These are phyloP conservation scores for Yamadazyma epiphylla DNA, from an alignment of 1,139 yeast species.

Conservation along the genomic window DNA sequence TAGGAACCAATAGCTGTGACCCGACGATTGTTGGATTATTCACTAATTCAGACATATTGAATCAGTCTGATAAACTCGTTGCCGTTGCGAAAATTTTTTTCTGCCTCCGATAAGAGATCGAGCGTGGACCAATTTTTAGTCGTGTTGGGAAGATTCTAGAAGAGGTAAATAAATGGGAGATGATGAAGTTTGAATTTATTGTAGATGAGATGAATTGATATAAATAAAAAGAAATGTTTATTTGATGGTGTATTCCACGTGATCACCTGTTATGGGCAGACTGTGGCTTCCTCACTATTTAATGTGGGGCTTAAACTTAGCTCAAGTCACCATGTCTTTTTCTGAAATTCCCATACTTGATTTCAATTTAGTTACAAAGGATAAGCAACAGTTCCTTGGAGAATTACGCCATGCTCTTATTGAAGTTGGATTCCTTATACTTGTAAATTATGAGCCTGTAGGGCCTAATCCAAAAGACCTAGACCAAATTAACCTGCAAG, in stretches of 20 bases:
- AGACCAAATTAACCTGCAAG: conserved; percentile 34
- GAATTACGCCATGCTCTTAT: conserved; percentile 53
- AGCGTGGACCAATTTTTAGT: too few relatives aligned
- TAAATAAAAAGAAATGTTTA: too few relatives aligned
- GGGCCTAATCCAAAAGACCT: conserved; percentile 39
- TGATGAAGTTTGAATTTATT: too few relatives aligned
- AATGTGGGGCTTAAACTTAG: too few relatives aligned
- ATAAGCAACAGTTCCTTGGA: conserved; percentile 40
- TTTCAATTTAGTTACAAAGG: conserved; percentile 23
- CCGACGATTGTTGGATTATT: conserved; percentile 57
- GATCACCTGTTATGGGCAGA: too few relatives aligned
- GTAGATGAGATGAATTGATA: too few relatives aligned
- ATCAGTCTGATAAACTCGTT: not conserved
- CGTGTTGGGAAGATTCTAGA: conserved; percentile 2
- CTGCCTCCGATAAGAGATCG: too few relatives aligned
- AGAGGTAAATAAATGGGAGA: too few relatives aligned
- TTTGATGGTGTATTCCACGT: too few relatives aligned
- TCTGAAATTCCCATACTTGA: conserved; percentile 34
- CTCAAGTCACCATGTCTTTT: conserved; percentile 30
- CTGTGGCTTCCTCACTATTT: too few relatives aligned
- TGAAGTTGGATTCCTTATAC: conserved; percentile 58
- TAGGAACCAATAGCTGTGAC: conserved; percentile 73
- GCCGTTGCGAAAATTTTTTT: conserved; percentile 1
- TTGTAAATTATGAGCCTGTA: conserved; percentile 37
- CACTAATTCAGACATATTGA: conserved; percentile 43